phyloP scores from a whole-genome alignment of 768 basidiomycete species.

The Naganishia onofrii region DNA sequence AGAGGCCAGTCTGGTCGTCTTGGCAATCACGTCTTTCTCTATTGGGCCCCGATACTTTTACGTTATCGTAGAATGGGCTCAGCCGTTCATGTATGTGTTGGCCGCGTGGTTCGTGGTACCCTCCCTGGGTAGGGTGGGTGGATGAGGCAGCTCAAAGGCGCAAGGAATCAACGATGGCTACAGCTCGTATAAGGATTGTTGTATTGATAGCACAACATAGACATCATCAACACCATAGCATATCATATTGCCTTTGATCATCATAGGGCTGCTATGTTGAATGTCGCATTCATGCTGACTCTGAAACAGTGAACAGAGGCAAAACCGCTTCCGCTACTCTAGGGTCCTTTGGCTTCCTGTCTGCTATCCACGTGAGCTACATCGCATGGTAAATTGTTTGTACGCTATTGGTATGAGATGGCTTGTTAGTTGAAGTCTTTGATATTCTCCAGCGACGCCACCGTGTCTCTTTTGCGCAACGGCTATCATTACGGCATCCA shows the following conservation, averaged over 20 bases:
- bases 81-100: slow-evolving; percentile 12
- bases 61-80: slow-evolving; percentile 2
- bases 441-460: no score
- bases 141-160: not conserved
- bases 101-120: slow-evolving; percentile 9
- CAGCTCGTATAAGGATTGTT: not conserved
- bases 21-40: not conserved
- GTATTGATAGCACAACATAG: not conserved
- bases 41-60: slow-evolving; percentile 7
- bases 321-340: not conserved
- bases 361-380: not conserved
- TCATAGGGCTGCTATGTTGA: not conserved
- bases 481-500: no score
- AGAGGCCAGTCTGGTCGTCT: slow-evolving; percentile 10
- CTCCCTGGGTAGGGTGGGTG: not conserved
- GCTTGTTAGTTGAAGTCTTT: no score
- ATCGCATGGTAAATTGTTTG: no score
- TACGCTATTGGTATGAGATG: no score
- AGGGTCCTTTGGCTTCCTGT: not conserved
- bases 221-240: not conserved
- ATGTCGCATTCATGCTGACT: not conserved
- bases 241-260: no score
- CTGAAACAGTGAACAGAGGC: not conserved
- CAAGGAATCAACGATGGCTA: not conserved
- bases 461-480: no score